Evolutionary conservation across 2,329 filamentous ascomycete species (phyloP).

Genomic region (Colletotrichum simmondsii): DNA sequence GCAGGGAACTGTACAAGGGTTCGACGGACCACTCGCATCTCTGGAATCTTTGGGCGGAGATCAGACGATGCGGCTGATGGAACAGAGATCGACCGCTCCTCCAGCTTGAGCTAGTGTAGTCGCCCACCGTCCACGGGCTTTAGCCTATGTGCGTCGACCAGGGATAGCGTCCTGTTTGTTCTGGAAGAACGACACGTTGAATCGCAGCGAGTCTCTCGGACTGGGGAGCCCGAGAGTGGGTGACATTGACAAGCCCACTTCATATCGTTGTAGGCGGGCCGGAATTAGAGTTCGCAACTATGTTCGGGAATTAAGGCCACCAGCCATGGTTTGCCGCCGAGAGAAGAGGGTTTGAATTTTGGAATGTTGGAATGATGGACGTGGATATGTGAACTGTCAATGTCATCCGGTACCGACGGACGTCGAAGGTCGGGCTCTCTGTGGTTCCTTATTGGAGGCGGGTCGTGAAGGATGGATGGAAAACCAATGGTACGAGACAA

Average conservation of each 20-base stretch:
- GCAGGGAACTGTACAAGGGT: constrained; percentile 23
- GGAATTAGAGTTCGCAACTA: constrained; percentile 1
- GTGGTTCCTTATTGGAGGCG: background rate
- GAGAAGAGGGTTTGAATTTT: background rate
- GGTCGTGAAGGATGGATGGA: background rate
- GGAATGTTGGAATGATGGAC: background rate
- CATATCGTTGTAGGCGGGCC: constrained; percentile 1
- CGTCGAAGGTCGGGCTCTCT: background rate
- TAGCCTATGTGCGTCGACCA: background rate
- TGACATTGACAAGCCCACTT: background rate
- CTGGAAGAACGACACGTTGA: constrained; percentile 9
- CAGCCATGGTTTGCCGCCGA: constrained; percentile 2
- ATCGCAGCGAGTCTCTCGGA: background rate
- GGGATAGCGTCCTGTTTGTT: background rate
- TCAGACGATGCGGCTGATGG: constrained; percentile 36
- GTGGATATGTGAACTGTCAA: background rate
- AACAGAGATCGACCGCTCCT: constrained; percentile 32
- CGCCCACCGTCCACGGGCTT: background rate
- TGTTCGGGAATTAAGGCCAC: constrained; percentile 13
- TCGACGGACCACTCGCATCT: constrained; percentile 35
- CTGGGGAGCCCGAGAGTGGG: background rate
- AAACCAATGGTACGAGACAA: background rate
- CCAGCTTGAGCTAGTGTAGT: background rate
- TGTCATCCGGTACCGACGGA: background rate
- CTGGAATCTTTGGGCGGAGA: constrained; percentile 29